phyloP scores from a whole-genome alignment of 1,284 basidiomycete genomes.

The Ceratobasidium papillatum region DNA sequence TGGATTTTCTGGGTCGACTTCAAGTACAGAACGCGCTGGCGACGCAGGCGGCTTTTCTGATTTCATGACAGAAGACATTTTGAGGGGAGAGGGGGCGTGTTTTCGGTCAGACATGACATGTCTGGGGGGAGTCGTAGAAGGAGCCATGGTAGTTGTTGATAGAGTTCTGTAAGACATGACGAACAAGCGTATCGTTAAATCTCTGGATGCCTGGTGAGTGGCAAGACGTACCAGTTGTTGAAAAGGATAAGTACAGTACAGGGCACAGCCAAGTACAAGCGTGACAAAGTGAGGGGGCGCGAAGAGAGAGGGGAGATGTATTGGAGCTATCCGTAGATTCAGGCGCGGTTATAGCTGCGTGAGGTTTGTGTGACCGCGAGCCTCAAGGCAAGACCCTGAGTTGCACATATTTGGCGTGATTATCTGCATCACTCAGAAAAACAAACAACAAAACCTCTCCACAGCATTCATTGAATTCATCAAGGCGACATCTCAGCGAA shows the following conservation, averaged over 20 bases:
- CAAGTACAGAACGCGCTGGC: background rate
- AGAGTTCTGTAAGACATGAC: background rate
- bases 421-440: background rate
- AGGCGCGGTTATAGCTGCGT: slow-evolving; percentile 10
- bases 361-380: slow-evolving; percentile 3
- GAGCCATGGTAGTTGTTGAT: slow-evolving; percentile 16
- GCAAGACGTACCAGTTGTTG: slow-evolving; percentile 20
- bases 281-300: background rate
- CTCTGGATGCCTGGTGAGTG: background rate
- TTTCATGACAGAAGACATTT: slow-evolving; percentile 14
- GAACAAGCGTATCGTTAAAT: background rate
- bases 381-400: slow-evolving; percentile 12
- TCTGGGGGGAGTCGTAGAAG: slow-evolving; percentile 10
- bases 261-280: slow-evolving; percentile 2
- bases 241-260: background rate
- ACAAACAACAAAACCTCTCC: background rate
- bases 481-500: background rate
- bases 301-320: slow-evolving; percentile 4
- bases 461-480: background rate
- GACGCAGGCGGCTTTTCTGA: slow-evolving; percentile 3
- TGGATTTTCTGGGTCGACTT: slow-evolving; percentile 18
- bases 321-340: background rate
- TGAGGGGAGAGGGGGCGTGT: slow-evolving; percentile 25
- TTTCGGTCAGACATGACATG: slow-evolving; percentile 9
- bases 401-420: slow-evolving; percentile 8